These are phyloP conservation scores for Tulasnella calospora DNA, from an alignment of 768 basidiomycete species.

Conservation along the genomic window DNA sequence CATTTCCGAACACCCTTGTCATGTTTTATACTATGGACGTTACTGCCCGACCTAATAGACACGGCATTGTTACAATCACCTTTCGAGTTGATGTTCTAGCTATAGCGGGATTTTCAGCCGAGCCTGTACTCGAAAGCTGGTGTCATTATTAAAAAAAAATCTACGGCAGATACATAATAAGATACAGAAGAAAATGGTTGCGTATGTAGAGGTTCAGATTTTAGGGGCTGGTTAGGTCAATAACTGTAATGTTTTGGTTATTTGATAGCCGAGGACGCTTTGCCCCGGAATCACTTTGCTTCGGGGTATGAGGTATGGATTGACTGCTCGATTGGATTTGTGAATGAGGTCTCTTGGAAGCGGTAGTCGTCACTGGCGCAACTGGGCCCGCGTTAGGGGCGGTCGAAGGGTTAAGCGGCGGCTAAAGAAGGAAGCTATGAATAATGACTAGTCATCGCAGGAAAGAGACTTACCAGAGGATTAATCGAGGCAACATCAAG, in stretches of 20 bases:
- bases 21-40: no score
- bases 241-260: background rate
- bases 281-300: background rate
- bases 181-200: background rate
- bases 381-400: background rate
- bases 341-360: background rate
- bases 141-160: background rate
- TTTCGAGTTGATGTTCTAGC: no score
- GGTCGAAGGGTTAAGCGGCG: background rate
- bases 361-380: background rate
- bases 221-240: background rate
- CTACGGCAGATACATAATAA: background rate
- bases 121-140: no score
- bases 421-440: background rate
- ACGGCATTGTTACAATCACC: no score
- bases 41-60: no score
- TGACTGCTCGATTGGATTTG: background rate
- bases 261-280: background rate
- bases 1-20: no score
- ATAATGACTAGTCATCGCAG: background rate
- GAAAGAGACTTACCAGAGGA: background rate
- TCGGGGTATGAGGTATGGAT: background rate
- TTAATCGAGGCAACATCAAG: background rate
- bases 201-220: background rate
- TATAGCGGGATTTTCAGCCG: no score